Conservation (phyloP, 2,329 filamentous ascomycete genomes). For the Sclerotinia minor region DNA sequence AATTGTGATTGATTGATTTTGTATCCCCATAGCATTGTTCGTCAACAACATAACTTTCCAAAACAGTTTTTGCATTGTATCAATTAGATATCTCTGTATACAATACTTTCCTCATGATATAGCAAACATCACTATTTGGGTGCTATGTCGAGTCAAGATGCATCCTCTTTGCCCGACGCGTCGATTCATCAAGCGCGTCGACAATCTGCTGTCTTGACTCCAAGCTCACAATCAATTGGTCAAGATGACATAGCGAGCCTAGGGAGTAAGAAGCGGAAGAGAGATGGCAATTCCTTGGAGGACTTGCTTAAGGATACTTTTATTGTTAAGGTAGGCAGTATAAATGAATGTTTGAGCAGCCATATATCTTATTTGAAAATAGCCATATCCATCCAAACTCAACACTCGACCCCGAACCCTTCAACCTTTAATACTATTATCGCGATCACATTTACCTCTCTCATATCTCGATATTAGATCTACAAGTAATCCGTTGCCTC, state of each 20-base stretch:
- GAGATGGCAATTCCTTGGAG: constrained; percentile 39
- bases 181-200: constrained; percentile 35
- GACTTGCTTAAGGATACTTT: constrained; percentile 42
- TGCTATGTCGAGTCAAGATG: constrained; percentile 41
- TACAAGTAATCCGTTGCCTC: constrained; percentile 52
- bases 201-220: constrained; percentile 38
- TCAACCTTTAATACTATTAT: constrained; percentile 62
- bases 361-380: constrained; percentile 27
- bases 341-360: constrained; percentile 6
- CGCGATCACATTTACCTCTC: constrained; percentile 60
- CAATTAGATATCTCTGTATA: constrained; percentile 27
- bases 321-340: constrained; percentile 40
- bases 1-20: neutral
- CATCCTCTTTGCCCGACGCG: constrained; percentile 37
- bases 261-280: constrained; percentile 42
- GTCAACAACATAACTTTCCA: constrained; percentile 10
- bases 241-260: constrained; percentile 29
- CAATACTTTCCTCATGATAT: constrained; percentile 36
- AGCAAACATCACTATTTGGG: constrained; percentile 37
- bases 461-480: constrained; percentile 59
- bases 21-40: neutral
- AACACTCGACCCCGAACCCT: constrained; percentile 55
- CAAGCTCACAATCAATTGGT: constrained; percentile 36
- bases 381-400: constrained; percentile 59
- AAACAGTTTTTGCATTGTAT: constrained; percentile 18